Conservation (phyloP, 495 filamentous ascomycete genomes). For the Aspergillus leporis region DNA sequence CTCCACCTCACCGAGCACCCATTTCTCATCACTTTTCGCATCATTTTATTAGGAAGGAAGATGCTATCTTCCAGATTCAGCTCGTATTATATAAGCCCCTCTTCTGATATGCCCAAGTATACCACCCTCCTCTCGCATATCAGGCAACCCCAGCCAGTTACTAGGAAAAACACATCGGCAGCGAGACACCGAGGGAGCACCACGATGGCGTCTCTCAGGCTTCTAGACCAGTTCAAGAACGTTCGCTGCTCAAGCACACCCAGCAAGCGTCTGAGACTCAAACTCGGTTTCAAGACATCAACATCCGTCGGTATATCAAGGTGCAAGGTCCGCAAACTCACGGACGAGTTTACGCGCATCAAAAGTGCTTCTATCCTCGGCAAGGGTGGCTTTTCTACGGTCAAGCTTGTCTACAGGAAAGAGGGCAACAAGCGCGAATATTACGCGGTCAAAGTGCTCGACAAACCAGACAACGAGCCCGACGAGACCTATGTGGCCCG, state of each 20-base stretch:
- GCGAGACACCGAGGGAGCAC: not conserved
- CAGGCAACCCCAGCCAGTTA: not conserved
- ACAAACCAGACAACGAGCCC: conserved; percentile 61
- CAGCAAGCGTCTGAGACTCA: not conserved
- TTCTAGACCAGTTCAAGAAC: not conserved
- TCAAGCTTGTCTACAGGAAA: conserved; percentile 58
- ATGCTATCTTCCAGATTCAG: no score
- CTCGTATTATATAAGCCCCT: not conserved
- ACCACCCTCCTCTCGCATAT: not conserved
- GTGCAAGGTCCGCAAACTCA: not conserved
- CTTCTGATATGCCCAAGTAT: not conserved
- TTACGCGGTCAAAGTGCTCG: conserved; percentile 79
- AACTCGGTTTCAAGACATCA: not conserved
- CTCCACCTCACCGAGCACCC: no score
- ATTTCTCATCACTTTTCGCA: no score
- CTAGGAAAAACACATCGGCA: not conserved
- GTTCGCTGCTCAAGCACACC: not conserved
- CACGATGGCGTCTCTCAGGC: not conserved
- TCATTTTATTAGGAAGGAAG: no score
- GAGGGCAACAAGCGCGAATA: conserved; percentile 44
- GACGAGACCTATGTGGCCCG: conserved; percentile 70
- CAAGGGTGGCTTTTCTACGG: not conserved
- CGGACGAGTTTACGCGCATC: not conserved
- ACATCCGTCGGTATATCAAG: not conserved
- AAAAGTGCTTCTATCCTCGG: not conserved